These are phyloP conservation scores for Sclerotinia nivalis DNA, from an alignment of 2,329 filamentous ascomycete species.

Conservation along the genomic window DNA sequence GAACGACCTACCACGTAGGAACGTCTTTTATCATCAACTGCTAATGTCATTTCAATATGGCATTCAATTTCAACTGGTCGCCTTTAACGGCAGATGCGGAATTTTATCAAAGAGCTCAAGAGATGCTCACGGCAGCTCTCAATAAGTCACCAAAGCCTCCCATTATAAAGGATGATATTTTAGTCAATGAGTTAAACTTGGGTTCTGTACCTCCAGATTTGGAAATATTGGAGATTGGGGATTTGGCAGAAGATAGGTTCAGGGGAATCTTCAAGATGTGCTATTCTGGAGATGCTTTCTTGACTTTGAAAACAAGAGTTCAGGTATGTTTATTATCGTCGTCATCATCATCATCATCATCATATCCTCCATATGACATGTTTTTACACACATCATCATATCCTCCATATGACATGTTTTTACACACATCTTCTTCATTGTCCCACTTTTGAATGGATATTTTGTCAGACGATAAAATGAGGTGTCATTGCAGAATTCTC, in stretches of 20 bases:
- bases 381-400: background rate
- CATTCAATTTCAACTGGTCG: constrained; percentile 99
- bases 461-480: constrained; percentile 1
- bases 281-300: constrained; percentile 90
- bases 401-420: constrained; percentile 15
- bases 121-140: constrained; percentile 89
- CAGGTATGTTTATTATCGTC: constrained; percentile 60
- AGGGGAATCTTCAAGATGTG: constrained; percentile 99
- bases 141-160: constrained; percentile 98
- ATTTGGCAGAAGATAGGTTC: constrained; percentile 95
- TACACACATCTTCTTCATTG: background rate
- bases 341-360: constrained; percentile 21
- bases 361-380: constrained; percentile 17
- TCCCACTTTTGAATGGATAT: constrained; percentile 15
- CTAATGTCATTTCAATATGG: constrained; percentile 61
- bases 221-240: constrained; percentile 96
- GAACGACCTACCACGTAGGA: constrained; percentile 6
- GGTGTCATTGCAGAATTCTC: constrained; percentile 16
- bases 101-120: constrained; percentile 86
- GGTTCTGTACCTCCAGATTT: constrained; percentile 92
- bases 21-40: constrained; percentile 5
- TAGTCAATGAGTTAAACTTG: constrained; percentile 96
- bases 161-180: constrained; percentile 98
- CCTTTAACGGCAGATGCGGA: constrained; percentile 92
- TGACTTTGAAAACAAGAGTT: constrained; percentile 93